Evolutionary conservation across 1,284 basidiomycete genomes (phyloP).

Genomic region (Ustilago shanxiensis): DNA sequence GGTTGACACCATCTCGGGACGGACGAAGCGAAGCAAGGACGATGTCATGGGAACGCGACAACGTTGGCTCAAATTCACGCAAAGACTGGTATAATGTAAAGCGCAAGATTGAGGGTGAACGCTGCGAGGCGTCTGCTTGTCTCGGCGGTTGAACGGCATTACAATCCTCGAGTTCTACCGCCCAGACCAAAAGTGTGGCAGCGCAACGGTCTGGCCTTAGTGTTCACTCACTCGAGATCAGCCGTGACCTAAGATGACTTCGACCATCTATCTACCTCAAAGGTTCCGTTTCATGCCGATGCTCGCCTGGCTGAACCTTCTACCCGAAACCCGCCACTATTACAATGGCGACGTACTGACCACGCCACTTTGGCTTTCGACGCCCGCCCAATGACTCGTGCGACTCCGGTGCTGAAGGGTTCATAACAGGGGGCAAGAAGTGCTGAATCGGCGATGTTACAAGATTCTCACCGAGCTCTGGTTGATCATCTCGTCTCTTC

Average conservation of each 20-base stretch:
- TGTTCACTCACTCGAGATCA: too few species aligned
- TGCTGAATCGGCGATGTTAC: neutral
- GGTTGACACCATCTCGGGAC: neutral
- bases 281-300: neutral
- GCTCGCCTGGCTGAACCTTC: conserved; percentile 12
- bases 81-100: neutral
- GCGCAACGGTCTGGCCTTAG: neutral
- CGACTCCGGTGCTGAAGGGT: too few species aligned
- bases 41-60: conserved; percentile 2
- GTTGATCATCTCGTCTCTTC: neutral
- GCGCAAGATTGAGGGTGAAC: neutral
- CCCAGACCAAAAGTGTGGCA: too few species aligned
- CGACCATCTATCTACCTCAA: neutral
- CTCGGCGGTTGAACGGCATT: neutral
- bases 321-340: neutral
- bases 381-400: neutral
- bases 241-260: too few species aligned
- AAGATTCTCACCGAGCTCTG: too few species aligned
- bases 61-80: neutral
- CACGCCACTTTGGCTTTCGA: conserved; percentile 1
- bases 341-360: neutral
- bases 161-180: too few species aligned
- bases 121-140: neutral
- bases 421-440: too few species aligned
- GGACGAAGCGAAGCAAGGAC: neutral